Evolutionary conservation across 306 rosid species (phyloP), one percentile per base, ranked within the genome.

Genomic region (Oxytropis ochrocephala): DNA sequence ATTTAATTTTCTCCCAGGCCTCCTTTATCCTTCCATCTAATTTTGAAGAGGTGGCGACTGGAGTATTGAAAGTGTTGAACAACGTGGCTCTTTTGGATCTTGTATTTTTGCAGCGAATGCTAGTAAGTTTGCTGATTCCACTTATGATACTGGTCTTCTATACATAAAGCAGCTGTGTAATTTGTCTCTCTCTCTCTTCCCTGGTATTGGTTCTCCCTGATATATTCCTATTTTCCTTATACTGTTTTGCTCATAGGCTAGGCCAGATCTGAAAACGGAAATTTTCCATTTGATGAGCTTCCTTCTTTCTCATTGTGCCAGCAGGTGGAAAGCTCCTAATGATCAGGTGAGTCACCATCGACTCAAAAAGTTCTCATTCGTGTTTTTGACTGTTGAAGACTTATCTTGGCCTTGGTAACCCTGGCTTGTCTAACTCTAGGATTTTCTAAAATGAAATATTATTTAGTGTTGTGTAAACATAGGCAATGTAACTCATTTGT

Each of bases 11-110:
- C 70, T 64, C 81, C 54, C 80, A 94, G 98, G 89, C 82, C 51
- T 76, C 91, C 2, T 91, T 81, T 81, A 72, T 80, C 81, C 98
- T 94, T 79, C 98, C 98, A 30, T 90, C 95, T 57, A 94, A 94
- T 88, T 94, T 94, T 87, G 98, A 94, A 79, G 98, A 94, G 85
- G 97, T 87, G 73, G 97, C 98, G 39, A 76, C 94, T 62, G 96
- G 97, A 81, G 96, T 94, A 49, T 83, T 94, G 81, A 94, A 94
- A 87, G 98, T 94, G 83, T 75, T 94, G 80, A 94, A 94, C 74
- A 90, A 94, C 69, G 88, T 94, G 80, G 97, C 98, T 52, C 84
- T 85, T 65, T 74, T 94, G 96, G 95, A 94, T 87, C 90, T 88
- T 38, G 84, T 85, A 69, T 94, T 90, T 75, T 73, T 94, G 87